Base-by-base conservation (phyloP, 257 asterid genomes). In the Gentiana dahurica region DNA sequence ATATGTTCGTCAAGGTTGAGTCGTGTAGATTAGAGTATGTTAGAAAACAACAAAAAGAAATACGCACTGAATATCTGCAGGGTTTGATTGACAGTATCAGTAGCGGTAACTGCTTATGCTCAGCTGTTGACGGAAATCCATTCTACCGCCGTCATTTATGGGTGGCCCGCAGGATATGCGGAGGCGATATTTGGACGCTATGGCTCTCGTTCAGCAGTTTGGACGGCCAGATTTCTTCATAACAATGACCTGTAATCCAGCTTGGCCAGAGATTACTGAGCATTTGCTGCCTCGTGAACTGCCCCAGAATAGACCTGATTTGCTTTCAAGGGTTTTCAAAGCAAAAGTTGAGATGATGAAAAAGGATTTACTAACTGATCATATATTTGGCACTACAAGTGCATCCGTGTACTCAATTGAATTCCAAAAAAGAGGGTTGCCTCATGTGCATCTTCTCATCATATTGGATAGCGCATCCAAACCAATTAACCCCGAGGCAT, bases 1-100 rank as follows among this genome's bases (percentile, higher is more conserved):
- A 65, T 35, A 61, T 45, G 55, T 59, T 44, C 11, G 38, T 59
- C 1, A 66, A 59, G 15, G 2, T 59, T 3, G 62, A 66, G 13
- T 59, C 53, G 7, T 34, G 49, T 0, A 11, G 46, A 2, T 9
- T 67, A 10, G 62, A 60, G 4, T 60, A 36, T 34, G 38, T 4
- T 24, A 6, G 44, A 2, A 54, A 2, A 0, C 9, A 60, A 10
- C 39, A 67, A 33, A 2, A 37, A 1, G 5, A 53, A 3, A 12
- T 44, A 1, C 0, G 41, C 8, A 3, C 32, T 1, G 59, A 49
- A 3, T 3, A 34, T 0, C 32, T n/a, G 0, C 12, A 67, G 37
- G 60, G 63, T 1, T 12, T 68, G 0, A 34, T 55, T 0, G 64
- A 61, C 6, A 54, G 37, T 6, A 5, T 61, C 1, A 5, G 13